phyloP scores from a whole-genome alignment of 2,329 filamentous ascomycete species.

The Beauveria asiatica region DNA sequence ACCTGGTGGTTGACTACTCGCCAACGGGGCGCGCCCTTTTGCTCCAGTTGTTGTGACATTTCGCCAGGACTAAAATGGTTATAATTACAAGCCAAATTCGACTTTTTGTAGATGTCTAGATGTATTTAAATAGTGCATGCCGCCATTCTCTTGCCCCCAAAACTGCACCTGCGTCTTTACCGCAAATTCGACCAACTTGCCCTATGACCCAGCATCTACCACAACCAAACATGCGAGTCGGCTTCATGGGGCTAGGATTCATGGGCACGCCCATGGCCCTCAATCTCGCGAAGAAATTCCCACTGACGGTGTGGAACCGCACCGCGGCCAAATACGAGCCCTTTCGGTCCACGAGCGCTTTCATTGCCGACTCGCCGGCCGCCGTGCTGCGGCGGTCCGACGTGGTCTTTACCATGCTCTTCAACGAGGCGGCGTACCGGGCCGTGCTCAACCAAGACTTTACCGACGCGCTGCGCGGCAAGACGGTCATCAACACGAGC shows the following conservation, averaged over 20 bases:
- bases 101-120: no score
- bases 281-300: conserved; percentile 21
- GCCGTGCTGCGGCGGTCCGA: conserved; percentile 20
- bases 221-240: conserved; percentile 15
- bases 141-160: no score
- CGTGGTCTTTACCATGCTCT: conserved; percentile 24
- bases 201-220: no score
- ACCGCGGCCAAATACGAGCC: conserved; percentile 19
- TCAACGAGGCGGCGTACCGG: conserved; percentile 19
- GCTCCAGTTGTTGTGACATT: no score
- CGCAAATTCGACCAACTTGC: conserved; percentile 6
- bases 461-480: conserved; percentile 18
- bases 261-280: conserved; percentile 28
- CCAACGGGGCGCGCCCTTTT: no score
- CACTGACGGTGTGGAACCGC: conserved; percentile 24
- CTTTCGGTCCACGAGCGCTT: conserved; percentile 17
- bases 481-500: conserved; percentile 24
- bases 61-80: no score
- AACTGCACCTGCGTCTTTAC: no score
- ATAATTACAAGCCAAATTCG: no score
- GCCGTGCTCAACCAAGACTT: conserved; percentile 18
- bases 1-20: no score
- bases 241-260: conserved; percentile 24
- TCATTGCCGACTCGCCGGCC: conserved; percentile 17
- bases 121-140: no score